A percentile compares a stretch with the other conserved stretches of the same genome.
Evolutionary conservation across 345 rosid genomes (phyloP).

Genomic region (Noccaea caerulescens): DNA sequence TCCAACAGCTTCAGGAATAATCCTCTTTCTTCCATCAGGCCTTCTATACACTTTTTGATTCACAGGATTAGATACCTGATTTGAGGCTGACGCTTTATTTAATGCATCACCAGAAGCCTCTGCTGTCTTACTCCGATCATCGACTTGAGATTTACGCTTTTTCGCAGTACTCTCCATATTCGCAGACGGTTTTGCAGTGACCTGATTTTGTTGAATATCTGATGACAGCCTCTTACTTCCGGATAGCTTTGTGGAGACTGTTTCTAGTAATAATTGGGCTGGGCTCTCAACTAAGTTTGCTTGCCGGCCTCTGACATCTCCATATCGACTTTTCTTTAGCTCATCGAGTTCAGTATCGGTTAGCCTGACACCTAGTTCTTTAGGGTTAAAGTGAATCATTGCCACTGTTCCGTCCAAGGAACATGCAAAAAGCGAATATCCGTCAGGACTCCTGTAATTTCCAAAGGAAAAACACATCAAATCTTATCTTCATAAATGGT

Average conservation of each 20-base stretch:
- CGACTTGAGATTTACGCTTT: slow-evolving; percentile 60
- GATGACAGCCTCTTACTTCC: slow-evolving; percentile 61
- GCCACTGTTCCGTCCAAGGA: slow-evolving; percentile 98
- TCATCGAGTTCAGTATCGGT: slow-evolving; percentile 84
- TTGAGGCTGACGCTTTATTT: slow-evolving; percentile 56
- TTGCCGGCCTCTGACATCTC: slow-evolving; percentile 92
- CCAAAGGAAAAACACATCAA: slow-evolving; percentile 2
- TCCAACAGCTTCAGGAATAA: slow-evolving; percentile 98
- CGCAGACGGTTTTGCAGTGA: slow-evolving; percentile 58
- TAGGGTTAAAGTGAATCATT: slow-evolving; percentile 80
- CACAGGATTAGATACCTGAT: slow-evolving; percentile 75
- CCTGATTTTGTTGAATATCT: slow-evolving; percentile 64
- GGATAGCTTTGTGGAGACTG: slow-evolving; percentile 77
- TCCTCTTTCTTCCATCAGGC: slow-evolving; percentile 97
- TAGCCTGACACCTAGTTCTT: slow-evolving; percentile 79
- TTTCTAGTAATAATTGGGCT: slow-evolving; percentile 93
- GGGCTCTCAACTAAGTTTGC: slow-evolving; percentile 93
- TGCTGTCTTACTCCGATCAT: slow-evolving; percentile 55
- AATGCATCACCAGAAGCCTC: slow-evolving; percentile 55
- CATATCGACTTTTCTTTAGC: slow-evolving; percentile 88
- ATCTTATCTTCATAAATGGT: neutral
- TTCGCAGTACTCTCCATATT: slow-evolving; percentile 53
- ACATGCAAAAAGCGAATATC: slow-evolving; percentile 94
- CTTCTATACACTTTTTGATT: slow-evolving; percentile 93
- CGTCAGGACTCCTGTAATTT: slow-evolving; percentile 91